These are phyloP conservation scores for Phytophthora idaei DNA, from an alignment of 352 stramenopile species.

Conservation along the genomic window DNA sequence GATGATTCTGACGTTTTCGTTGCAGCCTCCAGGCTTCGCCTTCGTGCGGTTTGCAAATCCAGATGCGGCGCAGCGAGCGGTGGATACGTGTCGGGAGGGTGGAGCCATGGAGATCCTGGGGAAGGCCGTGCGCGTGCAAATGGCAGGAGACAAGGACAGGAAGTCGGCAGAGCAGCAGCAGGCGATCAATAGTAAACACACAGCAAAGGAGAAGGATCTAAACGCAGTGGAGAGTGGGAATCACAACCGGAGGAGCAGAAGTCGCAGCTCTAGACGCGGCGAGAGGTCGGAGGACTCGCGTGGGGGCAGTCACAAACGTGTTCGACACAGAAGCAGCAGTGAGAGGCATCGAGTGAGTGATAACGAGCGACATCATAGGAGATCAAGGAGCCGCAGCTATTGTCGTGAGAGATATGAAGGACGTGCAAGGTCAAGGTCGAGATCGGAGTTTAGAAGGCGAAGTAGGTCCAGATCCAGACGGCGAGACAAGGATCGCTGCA, in stretches of 20 bases:
- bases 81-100: constrained; percentile 45
- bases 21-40: constrained; percentile 79
- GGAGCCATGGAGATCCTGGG: constrained; percentile 65
- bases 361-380: background rate
- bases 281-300: constrained; percentile 2
- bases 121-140: constrained; percentile 76
- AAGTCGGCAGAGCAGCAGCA: constrained; percentile 14
- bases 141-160: constrained; percentile 53
- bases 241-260: background rate
- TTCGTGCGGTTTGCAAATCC: constrained; percentile 69
- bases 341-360: constrained; percentile 6
- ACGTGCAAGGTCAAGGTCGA: constrained; percentile 19
- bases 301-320: background rate
- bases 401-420: constrained; percentile 1
- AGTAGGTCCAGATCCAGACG: constrained; percentile 22
- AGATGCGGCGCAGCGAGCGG: constrained; percentile 52
- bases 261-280: constrained; percentile 2
- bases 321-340: constrained; percentile 20
- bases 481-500: constrained; percentile 8
- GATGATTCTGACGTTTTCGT: constrained; percentile 18
- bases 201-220: background rate
- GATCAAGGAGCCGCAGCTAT: constrained; percentile 12
- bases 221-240: background rate
- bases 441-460: constrained; percentile 6
- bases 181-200: background rate